These are phyloP conservation scores for Hondaea fermentalgiana DNA, from an alignment of 108 stramenopile genomes.

Conservation along the genomic window DNA sequence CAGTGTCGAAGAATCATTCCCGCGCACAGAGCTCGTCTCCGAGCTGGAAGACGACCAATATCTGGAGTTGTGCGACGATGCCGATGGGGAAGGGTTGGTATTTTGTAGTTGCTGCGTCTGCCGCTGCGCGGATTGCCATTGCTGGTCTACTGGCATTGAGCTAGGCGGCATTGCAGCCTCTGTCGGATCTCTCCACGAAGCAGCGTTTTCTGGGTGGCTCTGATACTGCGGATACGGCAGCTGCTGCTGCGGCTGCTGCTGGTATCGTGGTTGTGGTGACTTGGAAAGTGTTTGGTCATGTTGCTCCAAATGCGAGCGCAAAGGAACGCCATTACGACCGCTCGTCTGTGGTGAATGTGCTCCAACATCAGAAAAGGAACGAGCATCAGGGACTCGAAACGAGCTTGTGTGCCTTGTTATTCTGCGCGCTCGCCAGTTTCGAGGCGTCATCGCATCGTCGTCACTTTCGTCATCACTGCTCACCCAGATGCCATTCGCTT, in stretches of 20 bases:
- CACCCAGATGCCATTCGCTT: not conserved
- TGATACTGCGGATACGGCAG: too few relatives aligned
- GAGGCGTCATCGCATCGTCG: not conserved
- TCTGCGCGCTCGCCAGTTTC: not conserved
- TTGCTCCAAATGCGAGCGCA: not conserved
- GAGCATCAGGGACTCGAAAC: not conserved
- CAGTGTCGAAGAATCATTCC: not conserved
- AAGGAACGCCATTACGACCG: not conserved
- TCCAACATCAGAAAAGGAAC: not conserved
- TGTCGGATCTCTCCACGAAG: too few relatives aligned
- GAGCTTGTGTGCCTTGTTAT: not conserved
- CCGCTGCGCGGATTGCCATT: not conserved
- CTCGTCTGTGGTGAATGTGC: not conserved
- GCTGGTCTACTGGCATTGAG: too few relatives aligned
- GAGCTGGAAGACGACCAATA: not conserved
- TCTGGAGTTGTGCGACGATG: not conserved
- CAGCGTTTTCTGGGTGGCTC: not conserved
- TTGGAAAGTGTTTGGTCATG: too few relatives aligned
- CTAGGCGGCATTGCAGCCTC: too few relatives aligned
- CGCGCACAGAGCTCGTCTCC: not conserved
- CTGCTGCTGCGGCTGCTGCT: too few relatives aligned
- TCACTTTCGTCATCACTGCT: slow-evolving; percentile 5
- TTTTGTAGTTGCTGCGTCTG: not conserved
- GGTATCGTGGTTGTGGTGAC: too few relatives aligned
- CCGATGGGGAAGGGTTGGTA: not conserved